Base-by-base conservation (phyloP, 345 rosid species). In the Schrenkiella parvula region DNA sequence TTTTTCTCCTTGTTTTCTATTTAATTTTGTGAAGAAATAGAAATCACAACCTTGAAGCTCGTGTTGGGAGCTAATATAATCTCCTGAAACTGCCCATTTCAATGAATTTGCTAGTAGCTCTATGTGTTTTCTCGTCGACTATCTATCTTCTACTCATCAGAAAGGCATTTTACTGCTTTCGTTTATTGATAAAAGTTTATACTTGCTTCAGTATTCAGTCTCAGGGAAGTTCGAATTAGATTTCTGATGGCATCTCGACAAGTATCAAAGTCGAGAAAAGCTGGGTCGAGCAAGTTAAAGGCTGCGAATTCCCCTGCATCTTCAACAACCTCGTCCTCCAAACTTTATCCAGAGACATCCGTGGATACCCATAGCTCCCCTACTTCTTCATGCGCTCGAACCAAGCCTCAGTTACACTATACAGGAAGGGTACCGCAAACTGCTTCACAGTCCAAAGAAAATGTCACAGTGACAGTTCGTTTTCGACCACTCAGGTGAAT, bases 401-500 rank as follows among this genome's bases (percentile, higher is more conserved):
- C 89, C 80, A 91, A 95, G 77, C 90, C 68, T 84, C 84, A 0
- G 2, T 61, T 71, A 50, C 60, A n/a, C 0, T 4, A 0, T 74
- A 19, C 78, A 28, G 72, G 72, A 6, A 57, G 22, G 43, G 44
- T 66, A 77, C 42, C 81, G 5, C 58, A 43, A 19, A 73, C 78
- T 37, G 78, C 66, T 9, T 83, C 80, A 23, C 78, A 84, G 82
- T 89, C 88, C 79, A 95, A 86, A 82, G 96, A 91, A 62, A 91
- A 91, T 66, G 97, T 91, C 65, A 89, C 96, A 0, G 97, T 95
- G 3, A 91, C 97, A 0, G 97, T 89, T 66, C 95, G 99, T 32
- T 95, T 95, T 68, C 95, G 99, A 39, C 97, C 99, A 4, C 85
- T 95, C 58, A 91, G 95, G 98, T 93, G 39, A 72, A 43, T 74